Base-by-base conservation (phyloP, 164 flowering plant species). In the Vitis cinerea region DNA sequence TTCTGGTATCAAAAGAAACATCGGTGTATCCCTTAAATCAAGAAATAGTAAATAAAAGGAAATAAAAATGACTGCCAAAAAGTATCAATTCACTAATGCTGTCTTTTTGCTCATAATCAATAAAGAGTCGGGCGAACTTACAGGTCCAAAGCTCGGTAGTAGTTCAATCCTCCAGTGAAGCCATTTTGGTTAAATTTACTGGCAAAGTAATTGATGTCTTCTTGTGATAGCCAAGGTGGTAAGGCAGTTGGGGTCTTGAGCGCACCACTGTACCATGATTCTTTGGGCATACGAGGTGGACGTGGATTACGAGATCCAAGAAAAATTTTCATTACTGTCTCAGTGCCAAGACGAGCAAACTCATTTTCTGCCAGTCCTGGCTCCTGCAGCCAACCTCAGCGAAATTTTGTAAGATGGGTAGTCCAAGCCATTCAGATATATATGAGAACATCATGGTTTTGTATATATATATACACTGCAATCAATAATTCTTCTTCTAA, bases 161-260 rank as follows among this genome's bases (percentile, higher is more conserved):
- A 90, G 77, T 90, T 90, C 68, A 91, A 70, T 58, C 87, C 91
- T 44, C 97, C 94, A 4, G 92, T 85, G 80, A 91, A 91, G 66
- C 97, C 97, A 16, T 56, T 76, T 61, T 77, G 61, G 51, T 62
- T 63, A 70, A 81, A 90, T 73, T 83, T 87, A 66, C 54, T 75
- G 61, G 84, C 88, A 76, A 80, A 92, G 49, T 84, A 92, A 44
- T 76, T 69, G 17, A 87, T 63, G 66, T 89, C 94, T 47, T 86
- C 87, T 69, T 90, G 87, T 7, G 87, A 71, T 37, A 91, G 75
- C 97, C 94, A 91, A 58, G 86, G 63, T 14, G 91, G 86, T 70
- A 78, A 57, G 56, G 65, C 50, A 17, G 73, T 44, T 3, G 73
- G 76, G 8, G 58, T 59, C 1, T 82, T 64, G 15, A 74, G 72